Conservation (phyloP, 176 grass and related monocot genomes). For the Bonia amplexicaulis region DNA sequence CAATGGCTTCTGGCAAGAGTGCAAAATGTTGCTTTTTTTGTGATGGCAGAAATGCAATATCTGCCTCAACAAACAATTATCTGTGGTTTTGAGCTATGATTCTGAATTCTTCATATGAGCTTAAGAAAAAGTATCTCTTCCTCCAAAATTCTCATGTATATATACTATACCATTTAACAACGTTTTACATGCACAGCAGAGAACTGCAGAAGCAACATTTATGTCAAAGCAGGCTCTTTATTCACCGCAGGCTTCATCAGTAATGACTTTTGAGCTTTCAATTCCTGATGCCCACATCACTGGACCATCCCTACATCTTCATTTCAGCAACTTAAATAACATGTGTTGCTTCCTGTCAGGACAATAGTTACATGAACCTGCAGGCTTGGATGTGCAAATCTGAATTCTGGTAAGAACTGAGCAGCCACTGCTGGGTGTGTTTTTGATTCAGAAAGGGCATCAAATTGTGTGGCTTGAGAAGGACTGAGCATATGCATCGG, state of each 20-base stretch:
- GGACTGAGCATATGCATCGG: neutral
- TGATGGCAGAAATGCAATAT: neutral
- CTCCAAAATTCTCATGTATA: too few species aligned
- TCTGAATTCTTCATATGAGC: neutral
- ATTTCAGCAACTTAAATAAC: constrained; percentile 18
- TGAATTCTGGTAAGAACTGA: constrained; percentile 2
- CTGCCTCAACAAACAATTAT: neutral
- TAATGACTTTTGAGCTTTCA: constrained; percentile 19
- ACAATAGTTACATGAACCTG: constrained; percentile 17
- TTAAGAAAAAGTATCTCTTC: neutral
- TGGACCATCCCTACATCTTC: neutral
- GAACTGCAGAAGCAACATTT: constrained; percentile 17
- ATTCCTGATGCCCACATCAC: constrained; percentile 15
- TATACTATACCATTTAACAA: neutral
- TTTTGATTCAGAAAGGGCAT: neutral
- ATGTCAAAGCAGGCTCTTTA: constrained; percentile 6
- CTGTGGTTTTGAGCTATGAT: neutral
- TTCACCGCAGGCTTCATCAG: constrained; percentile 4
- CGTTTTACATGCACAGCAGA: neutral
- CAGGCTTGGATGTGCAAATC: constrained; percentile 7
- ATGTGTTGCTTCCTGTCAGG: neutral
- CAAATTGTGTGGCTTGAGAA: neutral
- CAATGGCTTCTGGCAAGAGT: neutral
- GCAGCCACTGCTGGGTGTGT: neutral
- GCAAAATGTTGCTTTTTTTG: neutral